Evolutionary conservation across 768 basidiomycete species (phyloP).

Genomic region (Amanita muscaria): DNA sequence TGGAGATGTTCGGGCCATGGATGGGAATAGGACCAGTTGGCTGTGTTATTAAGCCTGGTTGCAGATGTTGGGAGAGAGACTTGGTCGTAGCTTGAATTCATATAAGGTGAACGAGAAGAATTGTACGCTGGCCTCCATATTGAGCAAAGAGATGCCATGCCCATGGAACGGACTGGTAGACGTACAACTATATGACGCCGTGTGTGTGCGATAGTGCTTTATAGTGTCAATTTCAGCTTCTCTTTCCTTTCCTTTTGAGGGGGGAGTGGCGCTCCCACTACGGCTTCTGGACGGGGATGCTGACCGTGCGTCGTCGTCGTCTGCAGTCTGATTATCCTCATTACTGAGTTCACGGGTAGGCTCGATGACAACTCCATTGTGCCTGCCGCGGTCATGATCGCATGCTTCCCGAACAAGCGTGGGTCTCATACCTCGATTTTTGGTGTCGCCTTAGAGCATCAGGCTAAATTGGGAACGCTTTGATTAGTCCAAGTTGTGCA

Average conservation of each 20-base stretch:
- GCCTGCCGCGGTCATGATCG: constrained; percentile 28
- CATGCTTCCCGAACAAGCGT: constrained; percentile 1
- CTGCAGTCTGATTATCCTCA: constrained; percentile 16
- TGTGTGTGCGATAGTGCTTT: constrained; percentile 63
- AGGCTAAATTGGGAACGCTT: constrained; percentile 35
- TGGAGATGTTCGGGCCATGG: constrained; percentile 30
- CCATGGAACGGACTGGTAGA: constrained; percentile 9
- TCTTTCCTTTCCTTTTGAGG: constrained; percentile 32
- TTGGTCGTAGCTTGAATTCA: constrained; percentile 36
- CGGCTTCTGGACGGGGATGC: constrained; percentile 32
- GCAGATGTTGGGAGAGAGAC: constrained; percentile 47
- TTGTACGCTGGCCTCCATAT: constrained; percentile 34
- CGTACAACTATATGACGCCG: constrained; percentile 36
- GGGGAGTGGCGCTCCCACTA: constrained; percentile 44
- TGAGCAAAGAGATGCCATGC: neutral
- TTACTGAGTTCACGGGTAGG: constrained; percentile 23
- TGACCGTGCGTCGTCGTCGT: constrained; percentile 24
- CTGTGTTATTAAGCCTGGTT: constrained; percentile 32
- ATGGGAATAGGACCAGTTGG: constrained; percentile 32
- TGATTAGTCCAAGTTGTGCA: constrained; percentile 8
- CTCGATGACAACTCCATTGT: constrained; percentile 61
- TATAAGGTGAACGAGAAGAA: constrained; percentile 31
- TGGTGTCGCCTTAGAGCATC: constrained; percentile 76
- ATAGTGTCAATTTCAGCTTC: constrained; percentile 29
- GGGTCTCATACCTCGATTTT: constrained; percentile 53